Conservation (phyloP, 78 protist genomes). For the Pigoraptor vietnamica region DNA sequence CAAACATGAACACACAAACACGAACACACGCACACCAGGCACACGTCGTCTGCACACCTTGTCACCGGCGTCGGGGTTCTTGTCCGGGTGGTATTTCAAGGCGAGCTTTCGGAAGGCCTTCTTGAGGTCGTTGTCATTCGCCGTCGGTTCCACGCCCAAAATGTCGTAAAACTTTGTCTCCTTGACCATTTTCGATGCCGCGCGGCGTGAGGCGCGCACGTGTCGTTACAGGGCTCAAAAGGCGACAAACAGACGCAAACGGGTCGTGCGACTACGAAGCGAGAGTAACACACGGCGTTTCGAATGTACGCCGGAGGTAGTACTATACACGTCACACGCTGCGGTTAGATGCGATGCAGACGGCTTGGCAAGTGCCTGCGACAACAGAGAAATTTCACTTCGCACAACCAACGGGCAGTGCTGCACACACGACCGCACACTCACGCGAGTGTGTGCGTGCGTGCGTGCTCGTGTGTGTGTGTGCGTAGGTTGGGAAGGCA, state of each 20-base stretch:
- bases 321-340: no score
- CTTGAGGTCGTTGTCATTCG: slow-evolving; percentile 51
- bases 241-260: background rate
- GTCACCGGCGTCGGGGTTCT: slow-evolving; percentile 73
- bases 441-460: background rate
- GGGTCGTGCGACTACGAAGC: background rate
- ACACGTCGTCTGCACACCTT: no score
- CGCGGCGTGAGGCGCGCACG: background rate
- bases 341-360: no score
- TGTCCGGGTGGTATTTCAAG: slow-evolving; percentile 94
- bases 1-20: background rate
- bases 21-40: background rate
- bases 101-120: slow-evolving; percentile 86
- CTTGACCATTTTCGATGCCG: background rate
- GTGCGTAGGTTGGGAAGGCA: background rate
- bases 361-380: no score
- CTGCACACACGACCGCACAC: background rate
- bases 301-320: no score
- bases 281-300: no score
- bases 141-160: slow-evolving; percentile 60
- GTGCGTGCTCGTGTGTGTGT: slow-evolving; percentile 8
- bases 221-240: background rate
- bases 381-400: no score
- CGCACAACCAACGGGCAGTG: no score
- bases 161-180: slow-evolving; percentile 37